phyloP scores from a whole-genome alignment of 495 filamentous ascomycete genomes.

The Penicillium lagena region DNA sequence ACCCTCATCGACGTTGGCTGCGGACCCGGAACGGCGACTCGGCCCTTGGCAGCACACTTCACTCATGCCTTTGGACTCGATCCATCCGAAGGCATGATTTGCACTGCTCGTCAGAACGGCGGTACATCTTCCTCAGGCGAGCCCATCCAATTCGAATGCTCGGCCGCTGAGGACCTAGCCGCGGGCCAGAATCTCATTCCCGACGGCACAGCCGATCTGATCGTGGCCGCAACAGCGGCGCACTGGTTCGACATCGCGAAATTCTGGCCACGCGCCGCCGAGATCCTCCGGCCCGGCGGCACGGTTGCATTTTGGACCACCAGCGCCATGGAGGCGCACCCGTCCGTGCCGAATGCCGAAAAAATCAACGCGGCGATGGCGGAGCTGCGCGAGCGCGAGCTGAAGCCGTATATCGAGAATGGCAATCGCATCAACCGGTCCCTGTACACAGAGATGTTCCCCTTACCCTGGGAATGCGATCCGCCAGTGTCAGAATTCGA shows the following conservation, averaged over 20 bases:
- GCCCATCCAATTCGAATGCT: slow-evolving; percentile 35
- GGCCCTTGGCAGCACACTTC: slow-evolving; percentile 35
- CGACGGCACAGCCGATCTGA: slow-evolving; percentile 40
- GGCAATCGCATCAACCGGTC: slow-evolving; percentile 30
- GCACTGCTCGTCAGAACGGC: slow-evolving; percentile 29
- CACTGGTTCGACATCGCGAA: slow-evolving; percentile 57
- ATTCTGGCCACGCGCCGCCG: slow-evolving; percentile 47
- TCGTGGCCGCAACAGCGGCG: slow-evolving; percentile 45
- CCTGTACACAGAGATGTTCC: slow-evolving; percentile 32
- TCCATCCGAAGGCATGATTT: slow-evolving; percentile 48
- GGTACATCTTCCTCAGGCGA: slow-evolving; percentile 19
- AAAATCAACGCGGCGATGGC: slow-evolving; percentile 24
- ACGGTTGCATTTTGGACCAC: slow-evolving; percentile 50
- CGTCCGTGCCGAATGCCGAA: slow-evolving; percentile 22
- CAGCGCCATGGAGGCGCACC: slow-evolving; percentile 16
- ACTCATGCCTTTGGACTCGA: slow-evolving; percentile 44
- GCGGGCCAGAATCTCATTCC: slow-evolving; percentile 7
- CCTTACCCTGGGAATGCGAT: slow-evolving; percentile 44
- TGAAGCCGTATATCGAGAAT: slow-evolving; percentile 25
- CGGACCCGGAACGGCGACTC: slow-evolving; percentile 43
- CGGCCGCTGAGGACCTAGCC: slow-evolving; percentile 39
- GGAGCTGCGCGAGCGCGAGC: slow-evolving; percentile 17
- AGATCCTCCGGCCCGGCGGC: slow-evolving; percentile 46
- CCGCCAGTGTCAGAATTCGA: slow-evolving; percentile 26
- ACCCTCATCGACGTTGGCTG: slow-evolving; percentile 50